Percentiles rank a stretch among this genome's conserved stretches.
phyloP scores from a whole-genome alignment of 176 grass and related monocot genomes.

The Aegilops bicornis region DNA sequence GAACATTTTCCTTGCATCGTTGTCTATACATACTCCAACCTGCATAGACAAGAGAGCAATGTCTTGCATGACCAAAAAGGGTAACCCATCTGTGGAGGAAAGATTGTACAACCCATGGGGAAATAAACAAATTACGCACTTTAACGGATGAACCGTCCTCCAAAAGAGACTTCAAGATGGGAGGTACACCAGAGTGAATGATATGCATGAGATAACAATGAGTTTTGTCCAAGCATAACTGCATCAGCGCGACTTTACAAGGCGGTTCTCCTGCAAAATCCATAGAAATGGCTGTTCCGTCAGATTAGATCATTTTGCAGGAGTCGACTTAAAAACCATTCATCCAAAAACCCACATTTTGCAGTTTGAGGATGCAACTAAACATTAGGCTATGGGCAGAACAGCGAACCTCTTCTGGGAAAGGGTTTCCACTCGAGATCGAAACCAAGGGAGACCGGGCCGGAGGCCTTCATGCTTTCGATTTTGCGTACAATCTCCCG shows the following conservation, averaged over 20 bases:
- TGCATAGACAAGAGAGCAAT: slow-evolving; percentile 37
- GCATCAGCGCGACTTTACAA: slow-evolving; percentile 92
- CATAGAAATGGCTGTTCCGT: neutral
- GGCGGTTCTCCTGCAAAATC: slow-evolving; percentile 56
- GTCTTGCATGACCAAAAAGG: neutral
- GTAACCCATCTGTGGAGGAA: neutral
- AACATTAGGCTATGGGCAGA: slow-evolving; percentile 1
- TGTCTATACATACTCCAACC: slow-evolving; percentile 85
- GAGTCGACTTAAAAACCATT: neutral
- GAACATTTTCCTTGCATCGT: slow-evolving; percentile 75
- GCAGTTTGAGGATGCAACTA: neutral
- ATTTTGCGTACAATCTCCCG: slow-evolving; percentile 51
- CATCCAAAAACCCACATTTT: neutral
- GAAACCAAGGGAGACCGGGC: slow-evolving; percentile 69
- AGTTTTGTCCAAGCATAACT: slow-evolving; percentile 76
- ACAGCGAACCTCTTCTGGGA: slow-evolving; percentile 64
- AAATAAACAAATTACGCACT: slow-evolving; percentile 36
- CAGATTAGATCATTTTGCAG: neutral
- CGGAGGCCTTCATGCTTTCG: slow-evolving; percentile 40
- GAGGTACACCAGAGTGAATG: slow-evolving; percentile 77
- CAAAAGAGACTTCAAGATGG: slow-evolving; percentile 64
- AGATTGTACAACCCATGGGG: too few relatives aligned
- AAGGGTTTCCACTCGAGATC: slow-evolving; percentile 87
- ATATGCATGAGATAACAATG: slow-evolving; percentile 83
- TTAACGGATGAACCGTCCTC: slow-evolving; percentile 77